A percentile compares a stretch with the other conserved stretches of the same genome.
Conservation (phyloP, 768 basidiomycete species). For the Lactarius evosmus region DNA sequence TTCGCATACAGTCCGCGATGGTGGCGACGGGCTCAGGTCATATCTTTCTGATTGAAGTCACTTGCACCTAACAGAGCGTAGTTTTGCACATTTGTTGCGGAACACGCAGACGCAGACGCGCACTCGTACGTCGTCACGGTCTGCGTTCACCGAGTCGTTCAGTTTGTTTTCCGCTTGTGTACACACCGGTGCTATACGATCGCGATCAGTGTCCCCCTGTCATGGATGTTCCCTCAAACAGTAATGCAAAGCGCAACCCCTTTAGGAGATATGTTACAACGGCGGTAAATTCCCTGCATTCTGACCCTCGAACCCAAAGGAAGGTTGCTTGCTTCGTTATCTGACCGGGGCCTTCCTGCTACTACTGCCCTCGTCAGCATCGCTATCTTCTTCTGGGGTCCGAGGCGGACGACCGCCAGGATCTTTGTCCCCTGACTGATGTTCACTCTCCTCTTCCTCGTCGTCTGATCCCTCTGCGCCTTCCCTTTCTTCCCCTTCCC, state of each 20-base stretch:
- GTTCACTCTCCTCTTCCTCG: constrained; percentile 31
- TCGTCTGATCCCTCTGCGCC: constrained; percentile 25
- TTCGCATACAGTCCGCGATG: no score
- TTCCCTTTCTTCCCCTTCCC: constrained; percentile 30
- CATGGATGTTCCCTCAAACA: neutral
- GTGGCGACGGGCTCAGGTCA: no score
- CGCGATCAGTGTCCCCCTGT: no score
- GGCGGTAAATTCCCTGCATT: neutral
- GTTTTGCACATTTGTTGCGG: no score
- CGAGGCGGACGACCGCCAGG: neutral
- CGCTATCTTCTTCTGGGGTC: constrained; percentile 15
- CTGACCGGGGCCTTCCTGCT: neutral
- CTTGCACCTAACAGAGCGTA: no score
- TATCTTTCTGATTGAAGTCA: no score
- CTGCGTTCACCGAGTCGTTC: neutral
- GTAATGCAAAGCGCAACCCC: neutral
- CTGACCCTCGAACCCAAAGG: neutral
- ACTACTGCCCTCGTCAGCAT: constrained; percentile 3
- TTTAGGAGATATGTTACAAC: neutral
- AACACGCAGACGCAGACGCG: no score
- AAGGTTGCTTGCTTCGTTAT: neutral
- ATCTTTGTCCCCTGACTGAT: constrained; percentile 35
- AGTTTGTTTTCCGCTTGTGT: neutral
- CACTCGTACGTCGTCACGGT: no score
- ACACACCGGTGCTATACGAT: neutral